Conservation (phyloP, 441 rosid genomes). For the Dalechampia spathulata region DNA sequence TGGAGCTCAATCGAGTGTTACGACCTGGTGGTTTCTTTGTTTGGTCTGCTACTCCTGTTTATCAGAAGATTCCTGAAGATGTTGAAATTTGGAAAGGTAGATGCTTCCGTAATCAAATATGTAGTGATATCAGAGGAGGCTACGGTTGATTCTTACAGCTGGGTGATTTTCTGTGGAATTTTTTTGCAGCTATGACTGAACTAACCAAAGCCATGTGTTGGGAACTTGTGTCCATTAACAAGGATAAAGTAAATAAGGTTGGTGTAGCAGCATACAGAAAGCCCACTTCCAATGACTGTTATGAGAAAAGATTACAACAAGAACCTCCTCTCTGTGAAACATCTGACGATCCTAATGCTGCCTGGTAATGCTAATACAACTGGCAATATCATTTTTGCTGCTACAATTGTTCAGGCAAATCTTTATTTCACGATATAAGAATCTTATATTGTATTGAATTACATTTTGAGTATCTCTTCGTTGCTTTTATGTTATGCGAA, state of each 20-base stretch:
- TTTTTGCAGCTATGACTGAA: conserved; percentile 63
- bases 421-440: no score
- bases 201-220: conserved; percentile 76
- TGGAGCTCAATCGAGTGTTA: conserved; percentile 85
- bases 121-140: conserved; percentile 5
- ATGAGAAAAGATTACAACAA: conserved; percentile 50
- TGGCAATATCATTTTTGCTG: no score
- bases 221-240: conserved; percentile 61
- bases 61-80: conserved; percentile 67
- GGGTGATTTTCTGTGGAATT: conserved; percentile 9
- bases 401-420: not conserved
- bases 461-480: not conserved
- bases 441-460: not conserved
- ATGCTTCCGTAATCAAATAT: conserved; percentile 7
- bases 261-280: conserved; percentile 74
- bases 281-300: conserved; percentile 74
- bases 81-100: conserved; percentile 82
- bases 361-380: no score
- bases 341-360: conserved; percentile 89
- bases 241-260: conserved; percentile 56
- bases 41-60: conserved; percentile 99
- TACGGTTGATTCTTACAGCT: conserved; percentile 14
- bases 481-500: not conserved
- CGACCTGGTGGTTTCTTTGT: conserved; percentile 94
- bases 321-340: conserved; percentile 64